phyloP scores from a whole-genome alignment of 768 basidiomycete species.

The Lactifluus echinatus region DNA sequence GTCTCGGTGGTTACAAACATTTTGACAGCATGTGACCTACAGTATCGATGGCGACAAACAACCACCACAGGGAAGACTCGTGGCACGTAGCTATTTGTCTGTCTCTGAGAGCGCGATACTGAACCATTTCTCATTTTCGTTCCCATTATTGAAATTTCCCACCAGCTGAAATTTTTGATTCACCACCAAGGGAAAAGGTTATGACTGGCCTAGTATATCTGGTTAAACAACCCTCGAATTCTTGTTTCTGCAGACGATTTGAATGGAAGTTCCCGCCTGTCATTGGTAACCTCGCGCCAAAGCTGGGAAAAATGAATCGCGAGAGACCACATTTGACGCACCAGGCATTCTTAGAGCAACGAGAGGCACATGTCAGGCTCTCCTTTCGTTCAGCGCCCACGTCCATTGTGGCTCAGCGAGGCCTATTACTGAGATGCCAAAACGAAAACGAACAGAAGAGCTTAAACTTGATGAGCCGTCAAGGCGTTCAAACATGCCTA shows the following conservation, averaged over 20 bases:
- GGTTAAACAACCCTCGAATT: no score
- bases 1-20: neutral
- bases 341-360: neutral
- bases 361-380: no score
- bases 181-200: no score
- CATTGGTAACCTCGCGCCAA: neutral
- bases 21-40: conserved; percentile 12
- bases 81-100: conserved; percentile 2
- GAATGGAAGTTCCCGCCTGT: neutral
- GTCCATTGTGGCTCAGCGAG: no score
- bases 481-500: neutral
- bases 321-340: neutral
- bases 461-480: neutral
- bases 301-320: neutral
- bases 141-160: no score
- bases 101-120: no score
- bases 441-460: no score
- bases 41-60: conserved; percentile 17
- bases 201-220: no score
- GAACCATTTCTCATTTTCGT: no score
- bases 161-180: no score
- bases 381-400: no score
- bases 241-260: neutral
- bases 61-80: conserved; percentile 10
- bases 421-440: no score